Base-by-base conservation (phyloP, 208 protist species). In the Naegleria fowleri region DNA sequence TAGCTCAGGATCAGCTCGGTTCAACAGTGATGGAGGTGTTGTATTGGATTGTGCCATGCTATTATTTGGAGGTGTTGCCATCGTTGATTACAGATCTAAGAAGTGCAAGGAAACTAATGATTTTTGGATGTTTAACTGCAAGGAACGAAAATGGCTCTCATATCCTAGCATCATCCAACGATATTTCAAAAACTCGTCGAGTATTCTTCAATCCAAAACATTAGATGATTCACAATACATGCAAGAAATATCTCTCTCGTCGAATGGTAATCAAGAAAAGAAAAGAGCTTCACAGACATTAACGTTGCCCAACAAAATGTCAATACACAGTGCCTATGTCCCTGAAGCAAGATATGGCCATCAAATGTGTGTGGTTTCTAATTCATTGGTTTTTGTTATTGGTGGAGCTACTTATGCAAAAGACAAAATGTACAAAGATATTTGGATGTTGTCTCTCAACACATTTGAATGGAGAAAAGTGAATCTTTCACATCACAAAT, bases 91-190 rank as follows among this genome's bases (percentile, higher is more conserved):
- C n/a, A 36, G 25, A 13, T 36, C 67, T 36, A 79, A 79, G 25
- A 79, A 79, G n/a, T 79, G 67, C n/a, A 79, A 36, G n/a, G 67
- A 79, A 79, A 36, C 29, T 36, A 79, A 36, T 33, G 67, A 79
- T 36, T 79, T 79, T 79, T 79, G 67, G 67, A 79, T 79, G 67
- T 79, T 79, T 79, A 79, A 79, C 36, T 79, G 67, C 36, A 79
- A 36, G 16, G 67, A 79, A 79, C 0, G 29, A 36, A 79, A 79
- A 36, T 79, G 67, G 67, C 29, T 79, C 0, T 36, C 7, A 15
- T 79, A 79, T 79, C 67, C 67, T 36, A 36, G 29, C 1, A 79
- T 79, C 9, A 79, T 79, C n/a, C 29, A 79, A 33, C 19, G 67
- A 79, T 79, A 79, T 33, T 79, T 79, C n/a, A 79, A 79, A 36